Conservation (phyloP, 2,329 filamentous ascomycete genomes). For the Claviceps lovelessii region DNA sequence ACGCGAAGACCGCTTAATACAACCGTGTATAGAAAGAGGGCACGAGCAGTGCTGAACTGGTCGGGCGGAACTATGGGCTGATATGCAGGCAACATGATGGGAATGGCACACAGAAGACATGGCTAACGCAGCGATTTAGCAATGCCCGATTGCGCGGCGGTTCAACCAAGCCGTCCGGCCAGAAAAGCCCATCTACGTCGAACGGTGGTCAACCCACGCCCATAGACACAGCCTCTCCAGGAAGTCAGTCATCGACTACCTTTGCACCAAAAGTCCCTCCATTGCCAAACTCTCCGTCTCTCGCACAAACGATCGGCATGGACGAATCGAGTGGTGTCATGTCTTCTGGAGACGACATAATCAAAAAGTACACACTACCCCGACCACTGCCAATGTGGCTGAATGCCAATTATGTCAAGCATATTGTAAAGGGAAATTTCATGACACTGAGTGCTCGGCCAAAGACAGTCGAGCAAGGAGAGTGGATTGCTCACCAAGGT, state of each 20-base stretch:
- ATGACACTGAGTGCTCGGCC: conserved; percentile 88
- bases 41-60: not conserved
- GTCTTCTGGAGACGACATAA: conserved; percentile 37
- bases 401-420: conserved; percentile 58
- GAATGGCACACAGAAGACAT: not conserved
- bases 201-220: conserved; percentile 29
- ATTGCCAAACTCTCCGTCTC: conserved; percentile 47
- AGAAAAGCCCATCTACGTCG: conserved; percentile 37
- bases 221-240: conserved; percentile 30
- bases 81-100: not conserved
- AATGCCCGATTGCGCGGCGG: conserved; percentile 46
- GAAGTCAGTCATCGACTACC: conserved; percentile 35
- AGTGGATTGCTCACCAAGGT: conserved; percentile 96
- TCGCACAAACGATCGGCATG: conserved; percentile 54
- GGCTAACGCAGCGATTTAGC: conserved; percentile 23
- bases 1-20: not conserved
- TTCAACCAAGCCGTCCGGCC: conserved; percentile 35
- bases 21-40: not conserved
- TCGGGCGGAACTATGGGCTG: not conserved
- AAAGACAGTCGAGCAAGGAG: conserved; percentile 82
- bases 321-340: conserved; percentile 41
- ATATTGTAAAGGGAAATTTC: conserved; percentile 95
- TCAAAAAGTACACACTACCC: conserved; percentile 49
- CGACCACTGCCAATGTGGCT: conserved; percentile 59
- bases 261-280: conserved; percentile 46